phyloP scores from a whole-genome alignment of 805 yeast genomes.

The Lipomyces chichibuensis region DNA sequence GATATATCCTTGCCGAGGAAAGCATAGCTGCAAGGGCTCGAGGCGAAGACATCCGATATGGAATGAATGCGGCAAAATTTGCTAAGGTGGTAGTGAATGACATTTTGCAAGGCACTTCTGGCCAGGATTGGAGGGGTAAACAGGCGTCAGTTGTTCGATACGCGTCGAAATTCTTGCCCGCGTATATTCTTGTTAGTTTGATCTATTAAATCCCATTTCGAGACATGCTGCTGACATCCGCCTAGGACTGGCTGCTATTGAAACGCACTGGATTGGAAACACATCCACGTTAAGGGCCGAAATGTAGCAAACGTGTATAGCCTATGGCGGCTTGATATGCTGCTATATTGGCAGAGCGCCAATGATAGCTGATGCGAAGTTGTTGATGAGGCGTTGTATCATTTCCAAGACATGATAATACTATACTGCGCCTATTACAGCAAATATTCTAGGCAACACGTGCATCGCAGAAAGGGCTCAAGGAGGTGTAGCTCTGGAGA shows the following conservation, averaged over 20 bases:
- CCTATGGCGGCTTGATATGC: no score
- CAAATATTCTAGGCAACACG: no score
- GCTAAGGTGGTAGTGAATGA: neutral
- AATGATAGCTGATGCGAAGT: no score
- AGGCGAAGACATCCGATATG: neutral
- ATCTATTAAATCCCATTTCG: neutral
- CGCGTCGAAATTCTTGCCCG: neutral
- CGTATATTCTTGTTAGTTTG: neutral
- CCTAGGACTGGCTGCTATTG: neutral
- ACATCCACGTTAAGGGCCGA: no score
- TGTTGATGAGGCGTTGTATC: no score
- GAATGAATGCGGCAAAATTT: neutral
- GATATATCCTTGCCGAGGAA: neutral
- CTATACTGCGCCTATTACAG: no score
- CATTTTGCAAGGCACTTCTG: neutral
- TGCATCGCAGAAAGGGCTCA: no score
- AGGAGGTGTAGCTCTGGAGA: no score
- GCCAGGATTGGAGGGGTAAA: neutral
- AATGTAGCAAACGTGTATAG: no score
- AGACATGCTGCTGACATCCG: neutral
- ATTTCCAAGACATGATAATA: no score
- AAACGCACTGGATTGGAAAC: neutral
- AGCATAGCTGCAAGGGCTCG: neutral
- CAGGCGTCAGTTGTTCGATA: neutral
- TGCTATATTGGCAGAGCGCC: no score